Evolutionary conservation across 371 early-diverging fungal genomes (phyloP).

Genomic region (Apophysomyces ossiformis): DNA sequence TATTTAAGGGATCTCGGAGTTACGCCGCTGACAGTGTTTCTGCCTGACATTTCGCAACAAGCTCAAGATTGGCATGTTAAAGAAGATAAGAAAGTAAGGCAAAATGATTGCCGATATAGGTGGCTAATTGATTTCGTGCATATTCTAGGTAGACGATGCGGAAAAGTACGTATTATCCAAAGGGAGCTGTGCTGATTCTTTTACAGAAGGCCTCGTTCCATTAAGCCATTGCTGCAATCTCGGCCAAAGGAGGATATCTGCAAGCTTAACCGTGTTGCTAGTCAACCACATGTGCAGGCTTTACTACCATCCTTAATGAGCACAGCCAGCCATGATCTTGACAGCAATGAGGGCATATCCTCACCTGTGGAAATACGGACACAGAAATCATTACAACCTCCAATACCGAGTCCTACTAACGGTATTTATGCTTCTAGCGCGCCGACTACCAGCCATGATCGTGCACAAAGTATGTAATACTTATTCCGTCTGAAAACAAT

Average conservation of each 20-base stretch:
- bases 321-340: not conserved
- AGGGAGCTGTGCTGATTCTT: not conserved
- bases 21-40: constrained; percentile 77
- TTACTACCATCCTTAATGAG: constrained; percentile 19
- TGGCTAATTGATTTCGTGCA: not conserved
- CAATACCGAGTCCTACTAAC: constrained; percentile 37
- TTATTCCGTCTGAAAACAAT: too few relatives aligned
- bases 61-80: constrained; percentile 11
- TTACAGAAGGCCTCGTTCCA: not conserved
- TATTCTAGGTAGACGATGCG: constrained; percentile 8
- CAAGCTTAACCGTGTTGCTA: constrained; percentile 41
- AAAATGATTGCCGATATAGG: not conserved
- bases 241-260: constrained; percentile 30
- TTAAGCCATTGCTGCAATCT: constrained; percentile 18
- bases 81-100: constrained; percentile 9
- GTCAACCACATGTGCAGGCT: constrained; percentile 48
- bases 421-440: constrained; percentile 27
- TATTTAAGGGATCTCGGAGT: constrained; percentile 65
- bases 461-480: not conserved
- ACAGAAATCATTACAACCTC: constrained; percentile 14
- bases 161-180: constrained; percentile 15
- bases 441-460: not conserved
- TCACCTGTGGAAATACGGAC: not conserved
- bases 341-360: constrained; percentile 72
- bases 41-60: constrained; percentile 48